Percentiles rank a stretch among this genome's conserved stretches.
Evolutionary conservation across 768 basidiomycete genomes (phyloP).

Genomic region (Collybia sordida): DNA sequence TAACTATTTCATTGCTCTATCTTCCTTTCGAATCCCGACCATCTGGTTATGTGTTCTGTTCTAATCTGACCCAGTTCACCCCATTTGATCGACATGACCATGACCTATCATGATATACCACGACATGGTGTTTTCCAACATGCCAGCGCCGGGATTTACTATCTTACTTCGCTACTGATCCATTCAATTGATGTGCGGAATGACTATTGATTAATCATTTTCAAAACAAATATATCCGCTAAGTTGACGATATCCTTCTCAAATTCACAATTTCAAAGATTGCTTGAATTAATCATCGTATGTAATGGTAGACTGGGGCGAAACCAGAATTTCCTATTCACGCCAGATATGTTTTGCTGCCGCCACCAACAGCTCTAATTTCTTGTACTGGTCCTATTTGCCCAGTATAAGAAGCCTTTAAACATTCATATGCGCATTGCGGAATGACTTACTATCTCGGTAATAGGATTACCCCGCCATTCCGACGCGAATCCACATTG

Average conservation of each 20-base stretch:
- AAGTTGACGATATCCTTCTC: no score
- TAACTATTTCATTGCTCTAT: background rate
- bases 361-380: slow-evolving; percentile 39
- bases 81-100: slow-evolving; percentile 5
- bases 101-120: slow-evolving; percentile 9
- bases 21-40: slow-evolving; percentile 2
- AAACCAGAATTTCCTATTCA: background rate
- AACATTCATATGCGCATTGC: background rate
- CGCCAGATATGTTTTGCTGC: slow-evolving; percentile 45
- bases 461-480: slow-evolving; percentile 53
- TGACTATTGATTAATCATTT: background rate
- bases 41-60: slow-evolving; percentile 4
- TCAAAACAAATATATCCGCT: no score
- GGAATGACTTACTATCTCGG: slow-evolving; percentile 35
- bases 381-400: slow-evolving; percentile 44
- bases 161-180: slow-evolving; percentile 17
- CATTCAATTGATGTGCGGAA: background rate
- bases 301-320: no score
- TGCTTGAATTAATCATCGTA: no score
- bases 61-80: slow-evolving; percentile 12
- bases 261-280: no score
- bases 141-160: slow-evolving; percentile 12
- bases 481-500: slow-evolving; percentile 61
- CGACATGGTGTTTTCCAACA: slow-evolving; percentile 5
- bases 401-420: background rate